Percentiles rank a stretch among this genome's conserved stretches.
phyloP scores from a whole-genome alignment of 2,329 filamentous ascomycete genomes.

The Fusarium praegraminearum region DNA sequence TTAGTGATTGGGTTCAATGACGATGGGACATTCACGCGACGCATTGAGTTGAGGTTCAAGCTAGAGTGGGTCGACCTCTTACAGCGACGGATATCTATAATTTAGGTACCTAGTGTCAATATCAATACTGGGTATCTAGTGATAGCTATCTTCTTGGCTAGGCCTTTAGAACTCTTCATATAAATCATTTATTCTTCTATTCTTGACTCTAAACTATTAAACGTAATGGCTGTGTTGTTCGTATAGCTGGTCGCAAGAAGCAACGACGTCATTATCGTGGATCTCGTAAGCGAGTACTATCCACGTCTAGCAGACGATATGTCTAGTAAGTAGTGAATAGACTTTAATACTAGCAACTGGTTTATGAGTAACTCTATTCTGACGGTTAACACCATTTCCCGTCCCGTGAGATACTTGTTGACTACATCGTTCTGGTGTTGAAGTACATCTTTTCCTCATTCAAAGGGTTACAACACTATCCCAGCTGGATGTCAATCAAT shows the following conservation, averaged over 20 bases:
- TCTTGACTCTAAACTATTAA: not conserved
- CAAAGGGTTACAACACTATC: not conserved
- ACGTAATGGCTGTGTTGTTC: not conserved
- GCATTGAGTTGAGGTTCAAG: constrained; percentile 12
- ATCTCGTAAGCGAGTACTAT: not conserved
- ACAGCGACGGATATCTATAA: not conserved
- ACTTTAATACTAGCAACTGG: not conserved
- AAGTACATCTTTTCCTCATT: not conserved
- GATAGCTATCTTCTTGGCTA: not conserved
- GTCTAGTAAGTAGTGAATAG: not conserved
- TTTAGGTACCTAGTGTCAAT: not conserved
- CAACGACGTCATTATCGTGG: constrained; percentile 18
- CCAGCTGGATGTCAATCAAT: not conserved
- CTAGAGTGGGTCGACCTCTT: constrained; percentile 30
- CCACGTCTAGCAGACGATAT: not conserved
- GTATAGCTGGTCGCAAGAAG: not conserved
- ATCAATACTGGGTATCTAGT: not conserved
- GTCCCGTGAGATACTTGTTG: not conserved
- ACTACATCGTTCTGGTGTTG: not conserved
- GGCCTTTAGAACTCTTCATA: too few relatives aligned
- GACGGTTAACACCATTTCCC: not conserved
- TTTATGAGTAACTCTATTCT: not conserved
- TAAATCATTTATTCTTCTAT: not conserved
- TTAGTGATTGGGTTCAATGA: not conserved
- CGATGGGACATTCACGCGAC: constrained; percentile 30